Base-by-base conservation (phyloP, 2,329 filamentous ascomycete genomes). In the Sporothrix brasiliensis region DNA sequence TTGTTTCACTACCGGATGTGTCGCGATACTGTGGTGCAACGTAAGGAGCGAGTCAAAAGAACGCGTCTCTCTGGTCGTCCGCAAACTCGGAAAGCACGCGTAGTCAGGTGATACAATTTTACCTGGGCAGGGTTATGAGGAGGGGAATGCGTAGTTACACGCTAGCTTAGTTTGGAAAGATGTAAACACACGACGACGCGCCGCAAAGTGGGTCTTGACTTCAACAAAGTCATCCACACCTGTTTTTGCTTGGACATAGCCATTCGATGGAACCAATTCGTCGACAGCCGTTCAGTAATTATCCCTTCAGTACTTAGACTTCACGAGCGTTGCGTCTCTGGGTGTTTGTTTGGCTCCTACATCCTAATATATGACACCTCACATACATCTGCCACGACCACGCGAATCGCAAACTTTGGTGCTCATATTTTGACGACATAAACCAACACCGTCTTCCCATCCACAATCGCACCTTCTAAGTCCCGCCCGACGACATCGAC, bases 151-250 rank as follows among this genome's bases (percentile, higher is more conserved):
- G 21, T 21, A 21, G 5, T 21, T 44, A 3, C 4, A 19, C 56
- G 67, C 72, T 73, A 73, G 63, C 72, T 56, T 0, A 6, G 67
- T 71, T 60, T 6, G 60, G 74, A 63, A 71, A 56, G 53, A 74
- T 74, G 74, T 75, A 75, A 75, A 75, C 74, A 75, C 41, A 67
- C 63, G 7, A 19, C 34, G 72, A 74, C 74, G 74, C 73, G 72
- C 71, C 58, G 63, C 63, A 69, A 71, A 65, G 69, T 69, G 69
- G 69, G 63, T 65, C 71, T 14, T 54, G 39, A 54, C 63, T 27
- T 49, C 66, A 11, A 52, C 58, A n/a, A 53, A 16, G 24, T 52
- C 52, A 60, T 61, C 66, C 70, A 69, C 66, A 53, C 14, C 60
- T 67, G 27, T 58, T 71, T 63, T 69, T 60, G 41, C 50, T 67